Evolutionary conservation across 2,329 filamentous ascomycete species (phyloP).

Genomic region (Tolypocladium nubicola): DNA sequence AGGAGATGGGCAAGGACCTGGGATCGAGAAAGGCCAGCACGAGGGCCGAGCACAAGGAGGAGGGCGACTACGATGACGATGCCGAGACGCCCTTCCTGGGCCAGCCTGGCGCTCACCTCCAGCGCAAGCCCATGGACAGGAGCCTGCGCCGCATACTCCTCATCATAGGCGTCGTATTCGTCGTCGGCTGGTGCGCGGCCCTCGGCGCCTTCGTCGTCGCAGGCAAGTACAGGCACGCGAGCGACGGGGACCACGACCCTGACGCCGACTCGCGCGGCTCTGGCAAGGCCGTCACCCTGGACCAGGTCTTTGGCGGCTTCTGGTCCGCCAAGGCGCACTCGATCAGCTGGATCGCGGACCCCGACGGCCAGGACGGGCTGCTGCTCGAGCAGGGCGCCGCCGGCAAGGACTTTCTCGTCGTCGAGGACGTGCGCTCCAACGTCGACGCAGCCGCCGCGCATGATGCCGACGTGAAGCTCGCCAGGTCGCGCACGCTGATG

Average conservation of each 20-base stretch:
- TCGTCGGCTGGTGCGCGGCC: constrained; percentile 58
- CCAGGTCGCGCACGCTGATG: constrained; percentile 63
- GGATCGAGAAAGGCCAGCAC: constrained; percentile 7
- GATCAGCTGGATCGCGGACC: constrained; percentile 68
- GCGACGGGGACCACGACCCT: constrained; percentile 55
- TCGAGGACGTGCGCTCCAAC: constrained; percentile 66
- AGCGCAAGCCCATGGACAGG: constrained; percentile 51
- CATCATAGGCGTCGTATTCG: constrained; percentile 48
- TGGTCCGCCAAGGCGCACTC: constrained; percentile 55
- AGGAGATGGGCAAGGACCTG: constrained; percentile 30
- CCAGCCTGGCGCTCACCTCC: constrained; percentile 19
- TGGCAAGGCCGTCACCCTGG: constrained; percentile 63
- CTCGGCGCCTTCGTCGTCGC: constrained; percentile 55
- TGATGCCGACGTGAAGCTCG: constrained; percentile 18
- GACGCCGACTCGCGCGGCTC: constrained; percentile 52
- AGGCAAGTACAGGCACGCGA: constrained; percentile 55
- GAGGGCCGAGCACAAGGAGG: constrained; percentile 17
- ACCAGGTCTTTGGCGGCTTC: constrained; percentile 55
- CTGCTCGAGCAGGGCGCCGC: constrained; percentile 60
- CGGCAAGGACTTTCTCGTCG: constrained; percentile 66
- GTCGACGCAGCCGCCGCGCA: constrained; percentile 20
- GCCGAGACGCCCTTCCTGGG: constrained; percentile 45
- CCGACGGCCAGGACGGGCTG: constrained; percentile 71
- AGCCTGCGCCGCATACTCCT: constrained; percentile 53
- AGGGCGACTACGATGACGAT: constrained; percentile 18